Percentiles rank a stretch among this genome's conserved stretches.
These are phyloP conservation scores for Didymella sp. DNA, from an alignment of 2,329 filamentous ascomycete genomes.

Conservation along the genomic window DNA sequence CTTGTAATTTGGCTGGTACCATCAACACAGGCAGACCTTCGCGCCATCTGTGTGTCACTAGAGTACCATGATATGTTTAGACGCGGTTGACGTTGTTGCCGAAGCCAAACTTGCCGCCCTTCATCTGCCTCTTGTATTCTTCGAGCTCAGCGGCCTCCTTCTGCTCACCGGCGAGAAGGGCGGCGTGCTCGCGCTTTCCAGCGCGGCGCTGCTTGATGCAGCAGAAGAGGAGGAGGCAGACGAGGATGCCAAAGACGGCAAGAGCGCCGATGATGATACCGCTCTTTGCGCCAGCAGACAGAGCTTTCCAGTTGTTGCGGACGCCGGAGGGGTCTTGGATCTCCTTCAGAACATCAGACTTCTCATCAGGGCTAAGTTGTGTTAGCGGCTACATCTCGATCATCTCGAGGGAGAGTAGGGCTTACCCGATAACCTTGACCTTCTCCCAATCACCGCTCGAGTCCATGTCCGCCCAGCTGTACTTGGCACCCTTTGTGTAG, in stretches of 20 bases:
- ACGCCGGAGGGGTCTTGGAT: slow-evolving; percentile 48
- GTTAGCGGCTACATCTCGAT: background rate
- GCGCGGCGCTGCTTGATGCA: slow-evolving; percentile 51
- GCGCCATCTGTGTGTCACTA: background rate
- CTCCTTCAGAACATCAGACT: slow-evolving; percentile 46
- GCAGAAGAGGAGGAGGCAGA: slow-evolving; percentile 44
- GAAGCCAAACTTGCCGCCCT: slow-evolving; percentile 34
- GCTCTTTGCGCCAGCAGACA: slow-evolving; percentile 44
- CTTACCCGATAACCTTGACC: slow-evolving; percentile 57
- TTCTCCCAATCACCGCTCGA: slow-evolving; percentile 64
- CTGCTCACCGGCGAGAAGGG: slow-evolving; percentile 42
- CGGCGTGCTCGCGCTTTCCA: slow-evolving; percentile 44
- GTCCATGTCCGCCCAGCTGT: slow-evolving; percentile 64
- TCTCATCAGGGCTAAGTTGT: slow-evolving; percentile 19
- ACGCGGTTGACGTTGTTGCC: slow-evolving; percentile 21
- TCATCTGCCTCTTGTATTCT: slow-evolving; percentile 42
- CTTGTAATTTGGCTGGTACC: background rate
- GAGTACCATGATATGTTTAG: slow-evolving; percentile 5
- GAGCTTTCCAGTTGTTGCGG: slow-evolving; percentile 43
- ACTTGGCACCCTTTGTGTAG: slow-evolving; percentile 67
- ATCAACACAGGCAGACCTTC: background rate
- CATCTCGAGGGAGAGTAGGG: background rate
- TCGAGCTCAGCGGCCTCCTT: slow-evolving; percentile 49
- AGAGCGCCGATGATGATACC: slow-evolving; percentile 44
- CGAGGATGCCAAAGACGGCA: slow-evolving; percentile 36